Percentiles rank a stretch among this genome's conserved stretches.
These are phyloP conservation scores for Glebionis coronaria DNA, from an alignment of 129 eudicot genomes.

Conservation along the genomic window DNA sequence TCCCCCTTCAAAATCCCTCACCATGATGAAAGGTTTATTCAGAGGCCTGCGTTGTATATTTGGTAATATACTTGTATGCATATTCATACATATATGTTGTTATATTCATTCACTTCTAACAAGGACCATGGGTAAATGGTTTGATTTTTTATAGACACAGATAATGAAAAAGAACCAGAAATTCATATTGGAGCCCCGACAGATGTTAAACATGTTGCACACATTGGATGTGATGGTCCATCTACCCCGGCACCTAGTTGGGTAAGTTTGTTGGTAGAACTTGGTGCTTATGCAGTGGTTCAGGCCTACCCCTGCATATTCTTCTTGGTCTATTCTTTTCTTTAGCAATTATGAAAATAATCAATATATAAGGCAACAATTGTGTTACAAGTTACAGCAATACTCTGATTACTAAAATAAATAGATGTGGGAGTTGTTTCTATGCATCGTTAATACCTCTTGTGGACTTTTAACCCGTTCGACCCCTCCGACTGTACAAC, in stretches of 20 bases:
- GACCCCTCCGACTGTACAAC: neutral
- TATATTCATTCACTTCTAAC: neutral
- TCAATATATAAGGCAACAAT: neutral
- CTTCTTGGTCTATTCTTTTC: neutral
- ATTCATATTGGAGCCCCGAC: slow-evolving; percentile 69
- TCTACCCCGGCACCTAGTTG: slow-evolving; percentile 50
- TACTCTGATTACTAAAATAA: neutral
- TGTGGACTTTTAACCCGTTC: neutral
- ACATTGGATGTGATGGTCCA: slow-evolving; percentile 70
- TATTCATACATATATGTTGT: neutral
- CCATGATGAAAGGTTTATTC: slow-evolving; percentile 48
- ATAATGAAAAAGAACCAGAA: slow-evolving; percentile 52
- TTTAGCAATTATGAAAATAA: neutral
- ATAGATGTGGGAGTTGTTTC: neutral
- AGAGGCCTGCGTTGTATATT: slow-evolving; percentile 43
- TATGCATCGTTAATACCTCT: neutral
- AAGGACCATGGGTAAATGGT: slow-evolving; percentile 2
- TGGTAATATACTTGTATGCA: slow-evolving; percentile 13
- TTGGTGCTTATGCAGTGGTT: neutral
- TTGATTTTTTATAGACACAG: slow-evolving; percentile 26
- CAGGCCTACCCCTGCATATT: neutral
- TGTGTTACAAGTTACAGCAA: neutral
- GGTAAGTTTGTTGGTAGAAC: slow-evolving; percentile 45
- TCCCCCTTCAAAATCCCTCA: slow-evolving; percentile 1
- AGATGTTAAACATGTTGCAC: slow-evolving; percentile 77